Base-by-base conservation (phyloP, 1,284 basidiomycete genomes). In the Ceratobasidium sp. region DNA sequence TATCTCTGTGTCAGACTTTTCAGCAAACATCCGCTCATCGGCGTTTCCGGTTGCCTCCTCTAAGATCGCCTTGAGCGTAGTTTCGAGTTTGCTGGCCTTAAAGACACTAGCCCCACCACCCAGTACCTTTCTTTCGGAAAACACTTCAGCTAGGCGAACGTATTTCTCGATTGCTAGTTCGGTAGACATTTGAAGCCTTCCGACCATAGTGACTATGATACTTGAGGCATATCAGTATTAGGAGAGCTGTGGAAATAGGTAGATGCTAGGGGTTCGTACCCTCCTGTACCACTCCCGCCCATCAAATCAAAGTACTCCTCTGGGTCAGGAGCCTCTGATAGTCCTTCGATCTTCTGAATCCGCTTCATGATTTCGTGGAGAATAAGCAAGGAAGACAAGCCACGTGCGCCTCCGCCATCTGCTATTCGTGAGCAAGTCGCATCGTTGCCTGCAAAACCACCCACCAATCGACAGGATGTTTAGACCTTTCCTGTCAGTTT, bases 141-240 rank as follows among this genome's bases (percentile, higher is more conserved):
- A 65, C 33, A 46, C 44, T 3, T 65, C 33, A 17, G 44, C 62
- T 5, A 65, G 38, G 3, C 33, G 2, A 9, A 7, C 28, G 20
- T 52, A 52, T 38, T 17, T 13, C 46, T 28, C 33, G 23, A 52
- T 38, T 54, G 64, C 42, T 6, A 17, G 4, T 4, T 48, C 42
- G 12, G 26, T 48, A 23, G 64, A 28, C 44, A 66, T 46, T 26
- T n/a, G 13, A 13, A 66, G 44, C 17, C 64, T 66, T 2, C 64
- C 64, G 33, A 66, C 15, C 64, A 66, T 52, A 10, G 85, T 75
- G 12, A 84, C 81, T 50, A 84, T 81, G 6, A 85, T 80, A 0
- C 82, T 84, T 4, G 15, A 56, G 33, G 20, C n/a, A 15, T 10
- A 46, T 4, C 4, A 23, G 3, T 44, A 48, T 67, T 26, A 7